phyloP scores from a whole-genome alignment of 2,329 filamentous ascomycete genomes.

The Pseudonectria buxi region DNA sequence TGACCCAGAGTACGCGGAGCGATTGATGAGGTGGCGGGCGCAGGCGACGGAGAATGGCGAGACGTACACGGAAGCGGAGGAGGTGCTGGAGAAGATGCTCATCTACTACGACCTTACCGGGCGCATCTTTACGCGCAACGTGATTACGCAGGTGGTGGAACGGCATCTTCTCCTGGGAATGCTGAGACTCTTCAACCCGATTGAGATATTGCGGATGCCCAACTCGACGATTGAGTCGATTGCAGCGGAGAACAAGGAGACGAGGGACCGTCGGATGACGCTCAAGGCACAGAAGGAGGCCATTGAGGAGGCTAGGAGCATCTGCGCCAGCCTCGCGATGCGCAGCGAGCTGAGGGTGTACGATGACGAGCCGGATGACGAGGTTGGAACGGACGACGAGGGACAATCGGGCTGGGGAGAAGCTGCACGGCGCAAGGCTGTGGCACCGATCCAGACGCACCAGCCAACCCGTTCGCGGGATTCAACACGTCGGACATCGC shows the following conservation, averaged over 20 bases:
- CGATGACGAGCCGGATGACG: conserved; percentile 30
- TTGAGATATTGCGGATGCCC: conserved; percentile 43
- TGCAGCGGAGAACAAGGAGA: conserved; percentile 47
- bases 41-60: conserved; percentile 36
- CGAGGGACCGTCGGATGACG: conserved; percentile 39
- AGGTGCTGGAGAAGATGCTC: conserved; percentile 49
- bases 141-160: conserved; percentile 47
- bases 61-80: conserved; percentile 43
- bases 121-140: conserved; percentile 45
- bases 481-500: conserved; percentile 10
- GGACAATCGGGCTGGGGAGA: conserved; percentile 8
- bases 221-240: conserved; percentile 41
- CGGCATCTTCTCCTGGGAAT: conserved; percentile 45
- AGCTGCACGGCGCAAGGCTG: conserved; percentile 12
- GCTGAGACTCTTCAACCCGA: conserved; percentile 45
- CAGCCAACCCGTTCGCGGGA: conserved; percentile 12
- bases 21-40: conserved; percentile 40
- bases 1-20: conserved; percentile 47
- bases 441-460: conserved; percentile 7
- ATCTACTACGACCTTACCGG: conserved; percentile 49
- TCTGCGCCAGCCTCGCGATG: conserved; percentile 46
- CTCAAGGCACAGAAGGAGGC: conserved; percentile 43
- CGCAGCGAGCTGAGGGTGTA: conserved; percentile 41
- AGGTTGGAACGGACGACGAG: conserved; percentile 26
- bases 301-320: conserved; percentile 43